These are phyloP conservation scores for Juncus inflexus DNA, from an alignment of 176 grass and related monocot species.

Conservation along the genomic window DNA sequence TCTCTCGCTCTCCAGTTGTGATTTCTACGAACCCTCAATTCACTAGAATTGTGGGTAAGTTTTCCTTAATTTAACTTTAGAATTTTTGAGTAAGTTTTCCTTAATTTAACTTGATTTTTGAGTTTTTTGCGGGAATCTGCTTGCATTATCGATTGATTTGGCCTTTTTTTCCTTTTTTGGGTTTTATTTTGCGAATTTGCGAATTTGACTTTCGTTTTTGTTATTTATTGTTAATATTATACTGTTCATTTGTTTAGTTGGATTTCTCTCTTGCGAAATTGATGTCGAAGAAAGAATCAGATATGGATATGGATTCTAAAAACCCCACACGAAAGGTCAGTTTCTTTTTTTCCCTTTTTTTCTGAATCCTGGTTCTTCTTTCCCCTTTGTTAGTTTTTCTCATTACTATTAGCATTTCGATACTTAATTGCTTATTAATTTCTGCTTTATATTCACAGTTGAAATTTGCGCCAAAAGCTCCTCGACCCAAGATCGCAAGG, in stretches of 20 bases:
- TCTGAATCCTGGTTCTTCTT: background rate
- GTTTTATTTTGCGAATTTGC: too few species aligned
- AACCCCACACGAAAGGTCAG: background rate
- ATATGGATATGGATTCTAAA: background rate
- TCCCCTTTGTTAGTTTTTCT: background rate
- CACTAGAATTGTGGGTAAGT: too few species aligned
- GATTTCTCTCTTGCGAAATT: background rate
- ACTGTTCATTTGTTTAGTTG: background rate
- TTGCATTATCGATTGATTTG: too few species aligned
- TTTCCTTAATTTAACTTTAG: too few species aligned
- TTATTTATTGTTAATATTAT: too few species aligned
- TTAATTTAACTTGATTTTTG: too few species aligned
- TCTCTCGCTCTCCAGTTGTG: too few species aligned
- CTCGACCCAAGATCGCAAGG: slow-evolving; percentile 12
- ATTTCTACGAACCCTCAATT: too few species aligned
- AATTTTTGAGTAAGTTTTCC: too few species aligned
- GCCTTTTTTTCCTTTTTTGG: too few species aligned
- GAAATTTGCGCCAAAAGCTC: slow-evolving; percentile 35
- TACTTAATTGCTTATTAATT: background rate
- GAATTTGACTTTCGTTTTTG: too few species aligned
- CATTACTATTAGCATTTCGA: background rate
- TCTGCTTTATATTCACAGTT: background rate
- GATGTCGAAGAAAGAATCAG: background rate
- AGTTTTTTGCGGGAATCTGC: too few species aligned
- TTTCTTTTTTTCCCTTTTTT: background rate